phyloP scores from a whole-genome alignment of 2,329 filamentous ascomycete genomes.

The Penicillium sp. region DNA sequence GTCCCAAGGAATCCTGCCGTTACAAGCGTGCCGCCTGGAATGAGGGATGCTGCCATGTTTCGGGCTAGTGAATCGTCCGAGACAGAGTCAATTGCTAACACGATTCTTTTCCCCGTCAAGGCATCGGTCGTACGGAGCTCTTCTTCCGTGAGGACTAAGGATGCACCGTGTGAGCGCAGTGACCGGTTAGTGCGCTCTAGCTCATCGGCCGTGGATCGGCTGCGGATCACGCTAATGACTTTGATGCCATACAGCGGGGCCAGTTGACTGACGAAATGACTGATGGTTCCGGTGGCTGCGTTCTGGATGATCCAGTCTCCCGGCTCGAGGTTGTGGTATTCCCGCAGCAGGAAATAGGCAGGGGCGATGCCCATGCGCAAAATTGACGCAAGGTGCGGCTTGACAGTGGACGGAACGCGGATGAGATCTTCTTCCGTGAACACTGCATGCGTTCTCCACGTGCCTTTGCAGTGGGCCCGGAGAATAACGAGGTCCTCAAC shows the following conservation, averaged over 20 bases:
- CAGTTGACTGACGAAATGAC: background rate
- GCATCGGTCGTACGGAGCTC: background rate
- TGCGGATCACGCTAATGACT: background rate
- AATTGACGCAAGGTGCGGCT: background rate
- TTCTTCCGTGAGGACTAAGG: background rate
- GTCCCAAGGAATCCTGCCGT: background rate
- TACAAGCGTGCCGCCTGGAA: background rate
- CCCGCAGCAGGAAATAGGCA: background rate
- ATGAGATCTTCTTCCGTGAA: background rate
- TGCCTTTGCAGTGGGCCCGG: background rate
- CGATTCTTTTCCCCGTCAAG: background rate
- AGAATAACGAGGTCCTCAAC: background rate
- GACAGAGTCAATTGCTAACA: background rate
- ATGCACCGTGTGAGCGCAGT: background rate
- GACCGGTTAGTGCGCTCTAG: background rate
- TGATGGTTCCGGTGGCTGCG: background rate
- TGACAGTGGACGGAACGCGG: background rate
- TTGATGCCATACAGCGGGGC: background rate
- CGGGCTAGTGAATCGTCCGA: background rate
- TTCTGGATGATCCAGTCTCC: background rate
- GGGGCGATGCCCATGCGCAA: background rate
- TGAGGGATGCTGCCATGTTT: background rate
- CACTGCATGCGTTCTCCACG: background rate
- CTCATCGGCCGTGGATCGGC: background rate
- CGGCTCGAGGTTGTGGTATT: background rate